Evolutionary conservation across 2,329 filamentous ascomycete genomes (phyloP).

Genomic region (Penicillium sp.): DNA sequence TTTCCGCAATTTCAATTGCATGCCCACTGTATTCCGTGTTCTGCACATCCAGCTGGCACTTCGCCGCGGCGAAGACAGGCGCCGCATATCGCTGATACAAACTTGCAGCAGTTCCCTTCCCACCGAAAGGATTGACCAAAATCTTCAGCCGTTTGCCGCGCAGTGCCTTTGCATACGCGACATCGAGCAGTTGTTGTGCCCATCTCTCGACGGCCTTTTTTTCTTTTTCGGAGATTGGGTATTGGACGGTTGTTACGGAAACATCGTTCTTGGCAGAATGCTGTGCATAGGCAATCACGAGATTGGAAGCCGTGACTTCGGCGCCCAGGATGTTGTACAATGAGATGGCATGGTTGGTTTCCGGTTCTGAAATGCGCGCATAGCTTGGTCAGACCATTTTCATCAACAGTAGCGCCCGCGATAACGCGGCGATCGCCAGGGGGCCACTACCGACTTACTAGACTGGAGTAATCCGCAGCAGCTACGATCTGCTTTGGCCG

Average conservation of each 20-base stretch:
- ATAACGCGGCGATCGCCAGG: conserved; percentile 10
- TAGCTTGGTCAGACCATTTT: conserved; percentile 3
- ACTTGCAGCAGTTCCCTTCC: conserved; percentile 71
- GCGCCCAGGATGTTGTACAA: conserved; percentile 86
- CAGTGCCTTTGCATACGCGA: conserved; percentile 68
- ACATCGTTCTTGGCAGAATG: conserved; percentile 59
- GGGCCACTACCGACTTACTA: conserved; percentile 37
- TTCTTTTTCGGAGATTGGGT: conserved; percentile 55
- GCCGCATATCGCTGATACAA: conserved; percentile 72
- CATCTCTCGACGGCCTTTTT: conserved; percentile 56
- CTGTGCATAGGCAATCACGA: conserved; percentile 72
- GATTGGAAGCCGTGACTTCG: conserved; percentile 56
- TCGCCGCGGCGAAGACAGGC: conserved; percentile 78
- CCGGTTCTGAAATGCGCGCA: conserved; percentile 27
- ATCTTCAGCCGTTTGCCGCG: conserved; percentile 77
- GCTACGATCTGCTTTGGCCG: conserved; percentile 46
- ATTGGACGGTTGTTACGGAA: conserved; percentile 59
- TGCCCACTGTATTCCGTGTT: conserved; percentile 71
- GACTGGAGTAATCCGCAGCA: conserved; percentile 55
- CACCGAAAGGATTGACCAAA: conserved; percentile 86
- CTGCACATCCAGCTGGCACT: conserved; percentile 71
- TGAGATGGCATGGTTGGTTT: conserved; percentile 60
- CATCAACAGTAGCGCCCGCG: conserved; percentile 1
- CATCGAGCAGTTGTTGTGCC: conserved; percentile 62
- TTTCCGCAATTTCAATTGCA: conserved; percentile 71